Evolutionary conservation across 345 rosid species (phyloP).

Genomic region (Corymbia maculata): DNA sequence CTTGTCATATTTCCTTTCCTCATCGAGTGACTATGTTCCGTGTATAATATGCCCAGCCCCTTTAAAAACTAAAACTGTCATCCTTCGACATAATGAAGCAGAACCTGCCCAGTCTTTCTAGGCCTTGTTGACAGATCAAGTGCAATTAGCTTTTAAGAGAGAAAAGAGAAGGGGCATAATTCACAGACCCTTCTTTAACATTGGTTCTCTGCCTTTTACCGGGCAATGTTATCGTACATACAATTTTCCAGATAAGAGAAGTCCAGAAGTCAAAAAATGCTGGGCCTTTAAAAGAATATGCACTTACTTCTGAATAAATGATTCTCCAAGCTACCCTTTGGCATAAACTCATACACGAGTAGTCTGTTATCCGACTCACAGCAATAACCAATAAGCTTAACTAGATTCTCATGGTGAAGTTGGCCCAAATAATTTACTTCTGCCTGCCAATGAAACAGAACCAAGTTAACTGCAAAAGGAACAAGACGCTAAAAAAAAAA

Average conservation of each 20-base stretch:
- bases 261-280: background rate
- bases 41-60: background rate
- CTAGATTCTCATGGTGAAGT: constrained; percentile 72
- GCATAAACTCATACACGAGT: constrained; percentile 81
- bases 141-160: background rate
- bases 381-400: constrained; percentile 78
- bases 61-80: background rate
- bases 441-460: constrained; percentile 27
- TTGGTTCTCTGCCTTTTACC: background rate
- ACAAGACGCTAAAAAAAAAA: background rate
- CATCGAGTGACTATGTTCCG: background rate
- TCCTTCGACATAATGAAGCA: background rate
- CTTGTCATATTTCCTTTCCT: background rate
- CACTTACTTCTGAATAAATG: constrained; percentile 79
- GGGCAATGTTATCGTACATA: background rate
- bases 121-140: background rate
- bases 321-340: constrained; percentile 84
- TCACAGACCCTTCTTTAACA: background rate
- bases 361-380: constrained; percentile 54
- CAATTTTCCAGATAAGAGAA: background rate
- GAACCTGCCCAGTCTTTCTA: background rate
- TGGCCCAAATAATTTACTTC: constrained; percentile 83
- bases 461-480: background rate
- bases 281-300: background rate
- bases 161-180: background rate